phyloP scores from a whole-genome alignment of 805 yeast genomes.

The Cyberlindnera japonica region DNA sequence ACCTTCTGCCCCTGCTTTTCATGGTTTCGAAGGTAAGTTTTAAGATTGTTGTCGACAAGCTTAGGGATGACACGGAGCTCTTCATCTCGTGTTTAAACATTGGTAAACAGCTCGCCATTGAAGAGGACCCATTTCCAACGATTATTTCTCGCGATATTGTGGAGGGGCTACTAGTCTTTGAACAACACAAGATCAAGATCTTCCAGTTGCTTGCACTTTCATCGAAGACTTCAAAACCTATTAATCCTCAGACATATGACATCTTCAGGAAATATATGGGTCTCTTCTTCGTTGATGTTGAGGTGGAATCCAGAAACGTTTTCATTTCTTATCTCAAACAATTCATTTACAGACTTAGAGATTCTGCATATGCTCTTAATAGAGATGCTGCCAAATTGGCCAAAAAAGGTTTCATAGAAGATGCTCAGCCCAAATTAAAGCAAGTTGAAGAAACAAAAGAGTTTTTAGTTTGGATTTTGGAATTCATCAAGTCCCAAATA shows the following conservation, averaged over 20 bases:
- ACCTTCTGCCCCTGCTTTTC: constrained; percentile 63
- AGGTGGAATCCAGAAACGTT: constrained; percentile 65
- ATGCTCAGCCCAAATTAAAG: constrained; percentile 31
- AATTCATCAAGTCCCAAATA: constrained; percentile 36
- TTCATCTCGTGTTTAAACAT: constrained; percentile 55
- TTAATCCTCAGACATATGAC: constrained; percentile 43
- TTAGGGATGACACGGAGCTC: constrained; percentile 33
- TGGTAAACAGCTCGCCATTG: constrained; percentile 58
- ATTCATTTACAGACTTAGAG: constrained; percentile 63
- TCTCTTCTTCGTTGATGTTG: constrained; percentile 56
- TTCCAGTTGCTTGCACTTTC: constrained; percentile 60
- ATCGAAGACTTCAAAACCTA: constrained; percentile 55
- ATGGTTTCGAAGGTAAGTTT: constrained; percentile 45
- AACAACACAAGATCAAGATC: constrained; percentile 45
- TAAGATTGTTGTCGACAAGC: constrained; percentile 33
- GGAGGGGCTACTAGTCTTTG: constrained; percentile 42
- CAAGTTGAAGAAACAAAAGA: constrained; percentile 32
- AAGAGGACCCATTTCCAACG: constrained; percentile 46
- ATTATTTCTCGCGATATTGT: constrained; percentile 34
- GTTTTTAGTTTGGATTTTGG: constrained; percentile 41
- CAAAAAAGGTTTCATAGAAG: constrained; percentile 35
- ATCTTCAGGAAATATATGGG: constrained; percentile 43
- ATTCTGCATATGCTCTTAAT: constrained; percentile 56
- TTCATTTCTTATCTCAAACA: constrained; percentile 58
- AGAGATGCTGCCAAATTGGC: constrained; percentile 47